Evolutionary conservation across 208 protist genomes (phyloP).

Genomic region (Porcisia deanei): DNA sequence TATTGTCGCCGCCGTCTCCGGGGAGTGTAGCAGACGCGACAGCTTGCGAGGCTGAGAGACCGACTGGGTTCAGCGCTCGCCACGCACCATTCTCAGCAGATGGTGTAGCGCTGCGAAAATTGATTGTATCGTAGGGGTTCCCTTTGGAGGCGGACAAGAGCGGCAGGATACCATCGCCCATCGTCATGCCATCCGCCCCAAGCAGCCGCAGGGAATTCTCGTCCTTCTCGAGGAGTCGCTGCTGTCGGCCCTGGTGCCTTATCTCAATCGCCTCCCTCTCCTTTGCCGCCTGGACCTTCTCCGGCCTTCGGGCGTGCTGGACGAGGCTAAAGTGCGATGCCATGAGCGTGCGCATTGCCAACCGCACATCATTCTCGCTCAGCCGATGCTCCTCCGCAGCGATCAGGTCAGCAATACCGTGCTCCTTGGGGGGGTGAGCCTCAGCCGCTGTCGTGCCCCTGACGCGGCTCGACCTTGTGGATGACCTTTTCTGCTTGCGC

Average conservation of each 20-base stretch:
- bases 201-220: slow-evolving; percentile 61
- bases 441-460: not conserved
- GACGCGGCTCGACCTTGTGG: not conserved
- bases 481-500: slow-evolving; percentile 1
- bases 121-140: not conserved
- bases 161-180: slow-evolving; percentile 74
- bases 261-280: slow-evolving; percentile 25
- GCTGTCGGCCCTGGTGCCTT: slow-evolving; percentile 31
- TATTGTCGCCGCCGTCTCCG: not conserved
- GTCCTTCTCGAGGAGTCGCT: slow-evolving; percentile 64
- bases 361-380: slow-evolving; percentile 66
- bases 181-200: slow-evolving; percentile 37
- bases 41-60: slow-evolving; percentile 25
- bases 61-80: slow-evolving; percentile 35
- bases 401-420: not conserved
- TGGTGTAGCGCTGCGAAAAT: not conserved
- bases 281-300: slow-evolving; percentile 38
- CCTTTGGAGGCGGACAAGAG: not conserved
- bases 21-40: slow-evolving; percentile 4
- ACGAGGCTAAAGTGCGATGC: slow-evolving; percentile 41
- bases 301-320: slow-evolving; percentile 19
- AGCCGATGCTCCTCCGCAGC: slow-evolving; percentile 40
- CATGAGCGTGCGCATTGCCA: slow-evolving; percentile 82
- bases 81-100: slow-evolving; percentile 13
- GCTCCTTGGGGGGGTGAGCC: not conserved